Conservation (phyloP, 306 rosid genomes). For the Albizia julibrissin region DNA sequence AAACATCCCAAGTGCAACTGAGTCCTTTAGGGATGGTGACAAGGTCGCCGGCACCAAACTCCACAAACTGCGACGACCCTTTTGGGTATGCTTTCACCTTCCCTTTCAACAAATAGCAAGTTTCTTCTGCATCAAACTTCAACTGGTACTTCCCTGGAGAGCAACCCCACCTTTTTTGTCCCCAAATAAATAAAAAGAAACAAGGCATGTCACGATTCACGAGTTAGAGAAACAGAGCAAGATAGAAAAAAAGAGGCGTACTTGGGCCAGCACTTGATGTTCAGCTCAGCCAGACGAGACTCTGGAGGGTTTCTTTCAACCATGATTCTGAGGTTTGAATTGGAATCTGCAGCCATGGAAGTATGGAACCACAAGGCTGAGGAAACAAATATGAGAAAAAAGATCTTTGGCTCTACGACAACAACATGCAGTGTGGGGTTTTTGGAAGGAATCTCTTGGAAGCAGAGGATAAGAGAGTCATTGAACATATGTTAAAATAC, state of each 20-base stretch:
- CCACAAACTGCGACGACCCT: slow-evolving; percentile 58
- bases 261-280: slow-evolving; percentile 85
- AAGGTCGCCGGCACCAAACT: slow-evolving; percentile 80
- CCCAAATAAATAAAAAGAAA: background rate
- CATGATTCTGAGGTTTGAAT: slow-evolving; percentile 48
- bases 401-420: background rate
- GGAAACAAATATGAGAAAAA: background rate
- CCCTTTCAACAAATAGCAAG: slow-evolving; percentile 65
- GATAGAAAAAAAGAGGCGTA: slow-evolving; percentile 29
- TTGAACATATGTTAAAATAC: background rate
- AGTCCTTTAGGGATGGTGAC: slow-evolving; percentile 71
- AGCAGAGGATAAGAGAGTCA: slow-evolving; percentile 23
- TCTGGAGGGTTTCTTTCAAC: slow-evolving; percentile 69
- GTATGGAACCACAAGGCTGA: slow-evolving; percentile 3
- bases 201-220: slow-evolving; percentile 14
- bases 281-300: slow-evolving; percentile 56
- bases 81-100: slow-evolving; percentile 68
- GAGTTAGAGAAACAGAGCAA: background rate
- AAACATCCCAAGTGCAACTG: slow-evolving; percentile 83
- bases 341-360: slow-evolving; percentile 58
- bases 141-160: slow-evolving; percentile 72
- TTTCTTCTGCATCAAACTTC: slow-evolving; percentile 77
- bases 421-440: slow-evolving; percentile 4
- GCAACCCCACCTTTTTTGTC: slow-evolving; percentile 64
- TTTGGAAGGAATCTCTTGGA: slow-evolving; percentile 39